Conservation (phyloP, 2,329 filamentous ascomycete genomes). For the Stagonosporopsis vannaccii region DNA sequence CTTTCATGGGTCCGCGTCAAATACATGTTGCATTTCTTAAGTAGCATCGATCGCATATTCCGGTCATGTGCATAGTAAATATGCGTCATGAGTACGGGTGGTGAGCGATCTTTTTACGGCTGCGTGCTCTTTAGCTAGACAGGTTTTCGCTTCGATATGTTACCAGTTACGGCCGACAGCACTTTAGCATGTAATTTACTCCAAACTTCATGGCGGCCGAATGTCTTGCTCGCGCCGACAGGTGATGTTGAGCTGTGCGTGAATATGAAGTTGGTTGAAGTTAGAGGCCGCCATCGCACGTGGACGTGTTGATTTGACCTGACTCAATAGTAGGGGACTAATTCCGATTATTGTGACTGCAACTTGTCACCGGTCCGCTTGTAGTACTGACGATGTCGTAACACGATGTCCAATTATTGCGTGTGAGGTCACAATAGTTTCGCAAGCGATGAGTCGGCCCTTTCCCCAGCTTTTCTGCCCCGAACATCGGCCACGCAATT, state of each 20-base stretch:
- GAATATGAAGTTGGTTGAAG: neutral
- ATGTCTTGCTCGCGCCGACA: neutral
- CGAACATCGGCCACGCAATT: conserved; percentile 14
- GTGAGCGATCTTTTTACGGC: conserved; percentile 29
- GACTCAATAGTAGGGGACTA: conserved; percentile 3
- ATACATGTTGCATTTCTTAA: conserved; percentile 29
- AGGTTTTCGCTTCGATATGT: conserved; percentile 40
- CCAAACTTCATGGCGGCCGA: conserved; percentile 28
- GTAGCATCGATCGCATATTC: conserved; percentile 25
- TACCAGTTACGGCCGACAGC: conserved; percentile 37
- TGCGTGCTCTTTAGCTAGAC: conserved; percentile 33
- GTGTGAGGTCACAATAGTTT: neutral
- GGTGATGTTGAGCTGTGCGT: neutral
- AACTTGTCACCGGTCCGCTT: neutral
- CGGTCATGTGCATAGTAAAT: conserved; percentile 31
- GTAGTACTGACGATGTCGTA: neutral
- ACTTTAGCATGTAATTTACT: conserved; percentile 38
- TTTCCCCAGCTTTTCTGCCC: conserved; percentile 14
- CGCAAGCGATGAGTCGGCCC: conserved; percentile 3
- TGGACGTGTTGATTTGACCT: neutral
- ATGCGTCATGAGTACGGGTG: conserved; percentile 21
- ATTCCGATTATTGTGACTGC: neutral
- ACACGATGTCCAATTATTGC: neutral
- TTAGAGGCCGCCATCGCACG: neutral
- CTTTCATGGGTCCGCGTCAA: conserved; percentile 23